Evolutionary conservation across 2,329 filamentous ascomycete species (phyloP).

Genomic region (Cladosporium sp.): DNA sequence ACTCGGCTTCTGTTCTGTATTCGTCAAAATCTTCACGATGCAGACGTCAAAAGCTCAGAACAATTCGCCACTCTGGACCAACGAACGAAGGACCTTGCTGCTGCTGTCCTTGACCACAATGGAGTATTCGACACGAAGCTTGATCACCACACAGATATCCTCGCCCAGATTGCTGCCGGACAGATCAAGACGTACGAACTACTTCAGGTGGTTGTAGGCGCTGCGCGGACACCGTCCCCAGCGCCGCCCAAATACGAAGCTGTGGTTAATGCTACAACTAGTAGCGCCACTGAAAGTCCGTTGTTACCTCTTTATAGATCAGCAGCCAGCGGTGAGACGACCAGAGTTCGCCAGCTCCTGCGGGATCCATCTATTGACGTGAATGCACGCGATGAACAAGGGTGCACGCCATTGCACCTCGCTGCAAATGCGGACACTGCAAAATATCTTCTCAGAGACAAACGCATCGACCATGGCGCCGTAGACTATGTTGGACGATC

Average conservation of each 20-base stretch:
- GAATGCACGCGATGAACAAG: slow-evolving; percentile 4
- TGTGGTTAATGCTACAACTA: not conserved
- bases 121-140: slow-evolving; percentile 5
- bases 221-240: not conserved
- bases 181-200: slow-evolving; percentile 7
- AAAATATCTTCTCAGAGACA: slow-evolving; percentile 7
- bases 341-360: not conserved
- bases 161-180: not conserved
- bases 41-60: not conserved
- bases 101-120: not conserved
- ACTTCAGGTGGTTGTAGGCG: not conserved
- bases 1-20: slow-evolving; percentile 1
- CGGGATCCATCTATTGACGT: not conserved
- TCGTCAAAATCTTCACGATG: not conserved
- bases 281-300: too few species aligned
- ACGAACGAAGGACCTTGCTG: not conserved
- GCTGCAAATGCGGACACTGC: not conserved
- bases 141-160: slow-evolving; percentile 2
- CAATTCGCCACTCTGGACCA: slow-evolving; percentile 4
- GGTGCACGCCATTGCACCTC: slow-evolving; percentile 1
- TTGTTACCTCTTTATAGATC: not conserved
- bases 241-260: not conserved
- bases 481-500: slow-evolving; percentile 3
- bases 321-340: not conserved
- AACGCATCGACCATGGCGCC: not conserved